These are phyloP conservation scores for Boletus tomentosulus DNA, from an alignment of 768 basidiomycete species.

Conservation along the genomic window DNA sequence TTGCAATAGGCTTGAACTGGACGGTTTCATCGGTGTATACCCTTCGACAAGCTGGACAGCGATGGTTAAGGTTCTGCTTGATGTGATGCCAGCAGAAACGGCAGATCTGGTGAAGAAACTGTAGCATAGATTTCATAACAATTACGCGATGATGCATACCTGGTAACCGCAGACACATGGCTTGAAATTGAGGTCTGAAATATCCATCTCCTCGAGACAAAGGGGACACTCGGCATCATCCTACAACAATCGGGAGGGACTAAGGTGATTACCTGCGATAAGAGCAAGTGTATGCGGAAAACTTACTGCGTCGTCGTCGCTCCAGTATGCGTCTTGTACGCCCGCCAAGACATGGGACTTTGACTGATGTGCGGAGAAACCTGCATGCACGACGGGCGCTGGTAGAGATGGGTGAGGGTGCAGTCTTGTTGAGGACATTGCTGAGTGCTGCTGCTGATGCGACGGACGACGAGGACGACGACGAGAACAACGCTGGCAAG, in stretches of 20 bases:
- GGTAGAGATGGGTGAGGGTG: constrained; percentile 64
- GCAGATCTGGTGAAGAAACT: constrained; percentile 68
- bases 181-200: constrained; percentile 98
- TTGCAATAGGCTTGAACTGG: constrained; percentile 92
- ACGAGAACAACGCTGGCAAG: constrained; percentile 10
- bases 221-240: constrained; percentile 98
- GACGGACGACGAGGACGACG: constrained; percentile 12
- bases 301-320: constrained; percentile 82
- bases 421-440: constrained; percentile 52
- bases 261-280: constrained; percentile 12
- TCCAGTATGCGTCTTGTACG: constrained; percentile 96
- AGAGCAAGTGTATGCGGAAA: constrained; percentile 1
- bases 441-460: constrained; percentile 1
- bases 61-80: constrained; percentile 90
- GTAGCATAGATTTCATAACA: constrained; percentile 15
- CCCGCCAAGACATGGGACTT: constrained; percentile 86
- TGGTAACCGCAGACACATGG: constrained; percentile 99
- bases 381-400: constrained; percentile 68
- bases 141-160: constrained; percentile 40
- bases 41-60: constrained; percentile 94
- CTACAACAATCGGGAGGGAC: constrained; percentile 40
- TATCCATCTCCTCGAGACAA: constrained; percentile 98
- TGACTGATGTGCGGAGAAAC: constrained; percentile 68
- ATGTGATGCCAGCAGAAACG: constrained; percentile 99
- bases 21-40: constrained; percentile 90